Evolutionary conservation across 2,329 filamentous ascomycete genomes (phyloP).

Genomic region (Nigrograna mackinnonii): DNA sequence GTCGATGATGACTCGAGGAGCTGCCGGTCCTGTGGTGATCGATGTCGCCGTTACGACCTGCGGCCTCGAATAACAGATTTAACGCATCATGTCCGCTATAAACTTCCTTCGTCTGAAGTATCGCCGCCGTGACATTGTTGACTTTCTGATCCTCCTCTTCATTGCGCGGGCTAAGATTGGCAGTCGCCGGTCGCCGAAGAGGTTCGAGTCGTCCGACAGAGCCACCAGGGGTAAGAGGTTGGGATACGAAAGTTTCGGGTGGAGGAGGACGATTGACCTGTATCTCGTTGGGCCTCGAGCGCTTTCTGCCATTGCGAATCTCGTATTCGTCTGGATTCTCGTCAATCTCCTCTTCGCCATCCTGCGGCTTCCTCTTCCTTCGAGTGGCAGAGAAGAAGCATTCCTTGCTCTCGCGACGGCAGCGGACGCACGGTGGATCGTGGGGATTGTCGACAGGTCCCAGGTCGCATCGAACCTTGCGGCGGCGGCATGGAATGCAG

Average conservation of each 20-base stretch:
- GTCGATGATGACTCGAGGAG: slow-evolving; percentile 41
- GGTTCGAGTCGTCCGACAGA: slow-evolving; percentile 69
- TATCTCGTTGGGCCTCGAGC: slow-evolving; percentile 47
- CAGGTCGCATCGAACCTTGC: slow-evolving; percentile 63
- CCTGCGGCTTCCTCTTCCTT: slow-evolving; percentile 80
- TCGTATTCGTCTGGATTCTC: slow-evolving; percentile 64
- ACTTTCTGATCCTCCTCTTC: slow-evolving; percentile 60
- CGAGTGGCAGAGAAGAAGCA: slow-evolving; percentile 96
- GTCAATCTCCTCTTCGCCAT: slow-evolving; percentile 47
- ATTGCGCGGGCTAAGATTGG: slow-evolving; percentile 34
- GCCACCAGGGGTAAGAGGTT: slow-evolving; percentile 68
- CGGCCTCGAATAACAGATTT: slow-evolving; percentile 88
- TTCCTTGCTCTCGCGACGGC: slow-evolving; percentile 91
- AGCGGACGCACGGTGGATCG: slow-evolving; percentile 91
- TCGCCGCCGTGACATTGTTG: slow-evolving; percentile 63
- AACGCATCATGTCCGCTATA: slow-evolving; percentile 93
- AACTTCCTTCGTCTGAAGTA: slow-evolving; percentile 68
- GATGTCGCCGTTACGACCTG: slow-evolving; percentile 54
- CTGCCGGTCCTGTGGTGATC: slow-evolving; percentile 51
- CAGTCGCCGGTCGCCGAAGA: slow-evolving; percentile 61
- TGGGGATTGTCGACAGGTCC: slow-evolving; percentile 85
- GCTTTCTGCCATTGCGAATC: slow-evolving; percentile 73
- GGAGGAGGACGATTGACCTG: slow-evolving; percentile 17
- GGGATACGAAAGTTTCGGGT: slow-evolving; percentile 31
- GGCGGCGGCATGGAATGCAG: slow-evolving; percentile 58